A percentile compares a stretch with the other conserved stretches of the same genome.
Conservation (phyloP, 2,329 filamentous ascomycete genomes). For the Fusarium buharicum region DNA sequence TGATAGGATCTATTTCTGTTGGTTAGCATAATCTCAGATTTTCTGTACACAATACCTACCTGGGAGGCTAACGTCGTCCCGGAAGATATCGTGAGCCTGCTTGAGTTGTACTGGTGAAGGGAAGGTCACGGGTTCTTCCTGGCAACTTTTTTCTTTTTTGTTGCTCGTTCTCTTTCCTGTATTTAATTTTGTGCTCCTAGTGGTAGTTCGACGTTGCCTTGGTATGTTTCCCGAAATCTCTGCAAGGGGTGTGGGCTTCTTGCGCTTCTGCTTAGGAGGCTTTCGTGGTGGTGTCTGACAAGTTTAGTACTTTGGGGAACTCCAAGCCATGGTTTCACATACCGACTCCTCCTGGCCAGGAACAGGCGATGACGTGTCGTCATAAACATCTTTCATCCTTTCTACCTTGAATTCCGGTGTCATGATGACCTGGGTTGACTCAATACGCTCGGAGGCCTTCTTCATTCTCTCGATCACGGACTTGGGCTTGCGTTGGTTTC, state of each 20-base stretch:
- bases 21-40: conserved; percentile 27
- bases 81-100: conserved; percentile 47
- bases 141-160: conserved; percentile 29
- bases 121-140: conserved; percentile 16
- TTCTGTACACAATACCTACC: conserved; percentile 34
- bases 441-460: conserved; percentile 70
- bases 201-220: conserved; percentile 40
- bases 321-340: conserved; percentile 36
- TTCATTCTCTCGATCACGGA: conserved; percentile 75
- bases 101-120: conserved; percentile 36
- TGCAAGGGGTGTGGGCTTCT: conserved; percentile 47
- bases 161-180: conserved; percentile 31
- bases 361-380: conserved; percentile 64
- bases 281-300: conserved; percentile 48
- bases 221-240: conserved; percentile 52
- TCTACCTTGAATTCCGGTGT: conserved; percentile 61
- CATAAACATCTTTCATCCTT: conserved; percentile 68
- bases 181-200: conserved; percentile 33
- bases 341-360: conserved; percentile 57
- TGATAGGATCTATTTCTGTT: conserved; percentile 37
- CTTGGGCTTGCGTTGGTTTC: conserved; percentile 82
- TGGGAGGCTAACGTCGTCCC: conserved; percentile 43
- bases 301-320: conserved; percentile 14
- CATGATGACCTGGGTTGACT: conserved; percentile 73
- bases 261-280: conserved; percentile 46